Evolutionary conservation across 345 rosid species (phyloP).

Genomic region (Citrus unshiu): DNA sequence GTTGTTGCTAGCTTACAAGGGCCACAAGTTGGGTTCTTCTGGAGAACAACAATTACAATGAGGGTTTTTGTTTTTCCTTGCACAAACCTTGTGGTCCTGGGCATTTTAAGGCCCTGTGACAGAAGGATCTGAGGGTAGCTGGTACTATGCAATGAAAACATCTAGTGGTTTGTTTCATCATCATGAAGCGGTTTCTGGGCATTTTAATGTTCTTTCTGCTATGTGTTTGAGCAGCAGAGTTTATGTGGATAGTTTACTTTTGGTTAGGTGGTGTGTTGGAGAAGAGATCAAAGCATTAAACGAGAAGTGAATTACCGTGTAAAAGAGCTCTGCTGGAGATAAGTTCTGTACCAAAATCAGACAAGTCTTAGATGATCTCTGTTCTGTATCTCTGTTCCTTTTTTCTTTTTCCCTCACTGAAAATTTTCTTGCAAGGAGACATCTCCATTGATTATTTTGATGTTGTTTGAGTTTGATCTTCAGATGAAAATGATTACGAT

Average conservation of each 20-base stretch:
- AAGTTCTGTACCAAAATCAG: too few relatives aligned
- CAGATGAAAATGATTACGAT: constrained; percentile 1
- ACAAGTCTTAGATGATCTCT: too few relatives aligned
- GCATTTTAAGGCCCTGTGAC: not conserved
- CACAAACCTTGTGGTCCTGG: too few relatives aligned
- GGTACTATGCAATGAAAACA: not conserved
- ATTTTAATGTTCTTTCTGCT: not conserved
- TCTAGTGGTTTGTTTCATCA: too few relatives aligned
- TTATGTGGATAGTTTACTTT: too few relatives aligned
- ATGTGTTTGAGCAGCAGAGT: not conserved
- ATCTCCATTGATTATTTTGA: constrained; percentile 44
- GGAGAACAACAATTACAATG: not conserved
- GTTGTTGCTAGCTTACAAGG: constrained; percentile 32
- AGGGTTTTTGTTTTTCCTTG: not conserved
- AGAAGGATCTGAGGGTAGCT: not conserved
- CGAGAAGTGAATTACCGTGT: too few relatives aligned
- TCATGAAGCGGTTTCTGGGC: not conserved
- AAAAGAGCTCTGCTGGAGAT: too few relatives aligned
- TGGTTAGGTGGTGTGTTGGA: too few relatives aligned
- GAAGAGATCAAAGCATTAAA: too few relatives aligned
- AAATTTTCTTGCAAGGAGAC: constrained; percentile 1
- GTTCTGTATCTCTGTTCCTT: constrained; percentile 21
- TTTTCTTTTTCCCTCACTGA: constrained; percentile 5
- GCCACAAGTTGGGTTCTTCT: constrained; percentile 8
- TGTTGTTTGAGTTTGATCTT: constrained; percentile 25